Conservation (phyloP, 2,329 filamentous ascomycete species). For the Xylariaceae sp. region DNA sequence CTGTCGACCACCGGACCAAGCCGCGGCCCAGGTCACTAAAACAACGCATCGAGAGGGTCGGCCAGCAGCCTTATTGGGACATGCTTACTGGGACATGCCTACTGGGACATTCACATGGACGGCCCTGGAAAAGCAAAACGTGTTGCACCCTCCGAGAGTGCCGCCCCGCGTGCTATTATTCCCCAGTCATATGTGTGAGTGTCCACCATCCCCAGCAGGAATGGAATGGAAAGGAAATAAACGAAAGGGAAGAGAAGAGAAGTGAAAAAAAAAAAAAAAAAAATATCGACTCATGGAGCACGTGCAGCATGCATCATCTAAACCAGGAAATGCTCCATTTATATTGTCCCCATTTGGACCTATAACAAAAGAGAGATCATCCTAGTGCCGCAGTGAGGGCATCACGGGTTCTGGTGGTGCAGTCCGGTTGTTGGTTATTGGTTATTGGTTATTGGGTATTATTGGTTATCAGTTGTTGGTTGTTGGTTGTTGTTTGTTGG, state of each 20-base stretch:
- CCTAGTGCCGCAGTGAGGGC: not conserved
- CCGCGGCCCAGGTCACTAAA: conserved; percentile 12
- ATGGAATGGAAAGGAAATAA: not conserved
- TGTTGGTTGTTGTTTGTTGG: too few relatives aligned
- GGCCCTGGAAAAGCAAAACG: not conserved
- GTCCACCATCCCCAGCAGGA: not conserved
- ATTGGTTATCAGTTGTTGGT: too few relatives aligned
- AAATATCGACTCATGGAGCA: not conserved
- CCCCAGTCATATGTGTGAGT: not conserved
- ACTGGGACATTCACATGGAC: not conserved
- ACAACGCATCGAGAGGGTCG: conserved; percentile 2
- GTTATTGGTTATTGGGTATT: too few relatives aligned
- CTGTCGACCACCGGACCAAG: conserved; percentile 6
- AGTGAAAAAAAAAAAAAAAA: not conserved
- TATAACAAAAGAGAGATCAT: not conserved
- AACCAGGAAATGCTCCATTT: not conserved
- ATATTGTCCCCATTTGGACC: not conserved
- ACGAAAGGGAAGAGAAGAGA: not conserved
- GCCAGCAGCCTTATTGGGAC: not conserved
- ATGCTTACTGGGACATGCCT: not conserved
- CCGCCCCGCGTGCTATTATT: not conserved
- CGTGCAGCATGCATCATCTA: not conserved
- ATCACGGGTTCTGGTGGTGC: not conserved
- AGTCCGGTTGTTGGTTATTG: not conserved
- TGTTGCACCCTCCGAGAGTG: not conserved